These are phyloP conservation scores for Lodderomyces metapsilosis DNA, from an alignment of 1,139 yeast species.

Conservation along the genomic window DNA sequence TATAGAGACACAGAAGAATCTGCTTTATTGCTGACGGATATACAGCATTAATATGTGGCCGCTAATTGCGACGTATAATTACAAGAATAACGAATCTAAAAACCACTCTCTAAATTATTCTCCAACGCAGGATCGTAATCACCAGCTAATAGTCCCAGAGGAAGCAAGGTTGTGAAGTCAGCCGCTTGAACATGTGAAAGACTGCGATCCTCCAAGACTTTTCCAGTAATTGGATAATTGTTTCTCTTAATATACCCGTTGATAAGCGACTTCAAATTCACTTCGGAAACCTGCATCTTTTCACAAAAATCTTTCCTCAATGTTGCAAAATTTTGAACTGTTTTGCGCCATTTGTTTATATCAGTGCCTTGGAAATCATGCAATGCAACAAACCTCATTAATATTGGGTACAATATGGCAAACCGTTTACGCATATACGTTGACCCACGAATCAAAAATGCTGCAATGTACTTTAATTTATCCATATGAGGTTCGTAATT, in stretches of 20 bases:
- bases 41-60: too few relatives aligned
- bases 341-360: slow-evolving; percentile 28
- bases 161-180: slow-evolving; percentile 18
- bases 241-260: slow-evolving; percentile 24
- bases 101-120: neutral
- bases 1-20: neutral
- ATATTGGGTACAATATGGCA: slow-evolving; percentile 20
- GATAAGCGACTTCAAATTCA: slow-evolving; percentile 26
- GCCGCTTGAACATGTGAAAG: slow-evolving; percentile 11
- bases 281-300: slow-evolving; percentile 27
- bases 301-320: slow-evolving; percentile 27
- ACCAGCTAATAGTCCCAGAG: slow-evolving; percentile 18
- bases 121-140: slow-evolving; percentile 14
- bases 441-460: slow-evolving; percentile 34
- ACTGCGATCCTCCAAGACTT: slow-evolving; percentile 2
- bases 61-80: neutral
- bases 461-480: slow-evolving; percentile 26
- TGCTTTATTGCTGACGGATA: too few relatives aligned
- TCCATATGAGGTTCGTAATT: slow-evolving; percentile 18
- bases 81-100: neutral
- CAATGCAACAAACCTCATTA: slow-evolving; percentile 24
- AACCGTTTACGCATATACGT: slow-evolving; percentile 29
- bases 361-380: slow-evolving; percentile 33
- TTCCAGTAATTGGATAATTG: slow-evolving; percentile 26
- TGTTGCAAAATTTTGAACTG: slow-evolving; percentile 25